Conservation (phyloP, 2,329 filamentous ascomycete genomes). For the Epicoccum sorghinum region DNA sequence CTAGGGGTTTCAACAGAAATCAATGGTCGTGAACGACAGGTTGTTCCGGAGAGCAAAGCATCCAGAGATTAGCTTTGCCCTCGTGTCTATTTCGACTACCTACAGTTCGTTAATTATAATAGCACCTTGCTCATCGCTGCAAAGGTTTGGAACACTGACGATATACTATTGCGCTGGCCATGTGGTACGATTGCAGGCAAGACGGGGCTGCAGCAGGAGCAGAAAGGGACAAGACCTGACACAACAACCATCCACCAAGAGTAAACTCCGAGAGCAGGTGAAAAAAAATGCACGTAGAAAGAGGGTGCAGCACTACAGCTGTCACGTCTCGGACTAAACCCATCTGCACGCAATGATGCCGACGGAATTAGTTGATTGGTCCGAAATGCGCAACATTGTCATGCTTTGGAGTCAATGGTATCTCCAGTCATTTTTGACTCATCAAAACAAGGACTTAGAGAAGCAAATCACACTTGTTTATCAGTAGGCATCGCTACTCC, state of each 20-base stretch:
- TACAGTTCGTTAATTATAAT: too few relatives aligned
- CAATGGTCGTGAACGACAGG: too few relatives aligned
- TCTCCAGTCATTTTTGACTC: neutral
- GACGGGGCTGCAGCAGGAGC: too few relatives aligned
- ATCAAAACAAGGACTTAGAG: neutral
- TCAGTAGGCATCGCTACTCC: neutral
- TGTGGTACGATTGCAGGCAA: too few relatives aligned
- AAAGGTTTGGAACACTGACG: too few relatives aligned
- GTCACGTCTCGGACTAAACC: neutral
- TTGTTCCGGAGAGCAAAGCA: too few relatives aligned
- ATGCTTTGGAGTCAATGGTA: neutral
- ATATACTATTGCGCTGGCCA: too few relatives aligned
- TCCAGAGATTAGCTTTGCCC: too few relatives aligned
- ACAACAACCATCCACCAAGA: too few relatives aligned
- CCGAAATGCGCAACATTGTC: neutral
- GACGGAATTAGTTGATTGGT: constrained; percentile 3
- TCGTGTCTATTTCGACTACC: too few relatives aligned
- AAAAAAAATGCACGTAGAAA: neutral
- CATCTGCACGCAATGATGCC: neutral
- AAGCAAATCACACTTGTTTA: neutral
- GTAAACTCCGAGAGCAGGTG: neutral
- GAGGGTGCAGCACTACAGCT: neutral
- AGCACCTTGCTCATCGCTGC: too few relatives aligned
- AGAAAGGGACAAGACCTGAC: neutral
- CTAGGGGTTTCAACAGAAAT: too few relatives aligned